phyloP scores from a whole-genome alignment of 2,329 filamentous ascomycete species.

The Aquanectria penicillioides region DNA sequence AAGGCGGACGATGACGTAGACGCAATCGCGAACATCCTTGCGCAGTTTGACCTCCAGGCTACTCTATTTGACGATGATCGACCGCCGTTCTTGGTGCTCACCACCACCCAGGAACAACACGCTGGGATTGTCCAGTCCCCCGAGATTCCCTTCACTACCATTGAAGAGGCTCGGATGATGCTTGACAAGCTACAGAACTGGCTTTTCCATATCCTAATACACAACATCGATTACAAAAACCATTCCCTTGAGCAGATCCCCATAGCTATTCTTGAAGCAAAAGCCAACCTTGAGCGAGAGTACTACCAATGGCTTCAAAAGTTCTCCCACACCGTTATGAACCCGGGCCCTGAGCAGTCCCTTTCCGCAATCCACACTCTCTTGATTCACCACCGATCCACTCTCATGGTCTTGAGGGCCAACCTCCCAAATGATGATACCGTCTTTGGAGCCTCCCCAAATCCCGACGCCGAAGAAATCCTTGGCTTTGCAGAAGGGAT shows the following conservation, averaged over 20 bases:
- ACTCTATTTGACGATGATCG: conserved; percentile 31
- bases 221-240: background rate
- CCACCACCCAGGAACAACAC: background rate
- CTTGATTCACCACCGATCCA: conserved; percentile 18
- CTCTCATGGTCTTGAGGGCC: conserved; percentile 23
- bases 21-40: conserved; percentile 4
- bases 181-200: conserved; percentile 28
- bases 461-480: conserved; percentile 13
- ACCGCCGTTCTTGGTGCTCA: conserved; percentile 8
- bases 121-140: background rate
- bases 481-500: conserved; percentile 18
- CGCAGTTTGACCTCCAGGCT: conserved; percentile 29
- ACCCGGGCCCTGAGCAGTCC: background rate
- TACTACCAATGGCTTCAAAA: conserved; percentile 10
- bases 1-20: conserved; percentile 1
- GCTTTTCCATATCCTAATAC: conserved; percentile 20
- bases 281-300: background rate
- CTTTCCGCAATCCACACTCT: conserved; percentile 2
- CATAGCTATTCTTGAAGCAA: conserved; percentile 13
- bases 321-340: background rate
- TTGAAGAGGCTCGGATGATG: conserved; percentile 17
- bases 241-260: background rate
- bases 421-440: conserved; percentile 10
- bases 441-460: conserved; percentile 20
- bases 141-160: background rate